A percentile compares a stretch with the other conserved stretches of the same genome.
Conservation (phyloP, 768 basidiomycete species). For the Neoboletus brunneissimus region DNA sequence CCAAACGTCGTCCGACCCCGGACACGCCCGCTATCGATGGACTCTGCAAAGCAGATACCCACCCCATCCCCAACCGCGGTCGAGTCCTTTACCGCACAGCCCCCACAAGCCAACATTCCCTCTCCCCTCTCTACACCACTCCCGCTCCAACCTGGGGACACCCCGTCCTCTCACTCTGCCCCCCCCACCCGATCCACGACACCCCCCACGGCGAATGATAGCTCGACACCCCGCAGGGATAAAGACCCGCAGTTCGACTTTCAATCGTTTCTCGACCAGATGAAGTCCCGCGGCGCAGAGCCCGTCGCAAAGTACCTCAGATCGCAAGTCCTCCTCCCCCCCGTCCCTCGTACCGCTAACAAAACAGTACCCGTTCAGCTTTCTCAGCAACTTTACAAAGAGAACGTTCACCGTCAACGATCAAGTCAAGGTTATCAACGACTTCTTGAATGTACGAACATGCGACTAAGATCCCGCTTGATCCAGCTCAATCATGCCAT, state of each 20-base stretch:
- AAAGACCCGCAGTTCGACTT: slow-evolving; percentile 75
- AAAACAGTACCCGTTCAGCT: slow-evolving; percentile 47
- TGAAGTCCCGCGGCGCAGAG: slow-evolving; percentile 84
- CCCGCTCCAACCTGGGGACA: background rate
- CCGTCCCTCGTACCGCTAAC: slow-evolving; percentile 1
- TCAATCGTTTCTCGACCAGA: slow-evolving; percentile 91
- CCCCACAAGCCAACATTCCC: background rate
- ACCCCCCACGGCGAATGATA: slow-evolving; percentile 16
- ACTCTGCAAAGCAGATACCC: slow-evolving; percentile 3
- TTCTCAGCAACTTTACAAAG: slow-evolving; percentile 90
- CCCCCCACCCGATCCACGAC: slow-evolving; percentile 28
- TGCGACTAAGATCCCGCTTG: background rate
- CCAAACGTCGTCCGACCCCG: slow-evolving; percentile 35
- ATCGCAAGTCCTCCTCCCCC: slow-evolving; percentile 61
- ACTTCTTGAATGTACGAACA: slow-evolving; percentile 72
- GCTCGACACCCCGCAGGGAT: slow-evolving; percentile 31
- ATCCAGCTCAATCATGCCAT: slow-evolving; percentile 13
- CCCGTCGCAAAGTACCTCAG: slow-evolving; percentile 93
- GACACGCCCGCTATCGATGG: slow-evolving; percentile 6
- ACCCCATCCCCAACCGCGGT: background rate
- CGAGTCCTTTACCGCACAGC: background rate
- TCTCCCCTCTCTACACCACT: background rate
- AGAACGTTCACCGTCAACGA: slow-evolving; percentile 88
- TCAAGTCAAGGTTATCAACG: slow-evolving; percentile 93
- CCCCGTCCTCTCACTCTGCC: slow-evolving; percentile 3